phyloP scores from a whole-genome alignment of 176 grass and related monocot genomes.

The Musa schizocarpa region DNA sequence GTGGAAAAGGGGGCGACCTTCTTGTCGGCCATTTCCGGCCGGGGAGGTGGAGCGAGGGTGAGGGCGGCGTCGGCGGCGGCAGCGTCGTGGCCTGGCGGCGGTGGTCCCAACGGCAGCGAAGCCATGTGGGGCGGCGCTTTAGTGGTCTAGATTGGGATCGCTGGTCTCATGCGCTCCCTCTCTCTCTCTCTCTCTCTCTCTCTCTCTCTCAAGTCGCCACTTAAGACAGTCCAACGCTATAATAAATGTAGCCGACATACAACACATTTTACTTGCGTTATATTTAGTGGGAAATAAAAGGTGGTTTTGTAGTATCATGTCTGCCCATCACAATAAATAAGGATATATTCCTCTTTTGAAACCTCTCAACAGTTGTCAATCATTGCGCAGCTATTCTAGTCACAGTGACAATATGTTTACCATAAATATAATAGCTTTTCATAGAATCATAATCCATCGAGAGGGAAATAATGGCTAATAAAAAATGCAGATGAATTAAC shows the following conservation, averaged over 20 bases:
- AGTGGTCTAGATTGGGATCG: not conserved
- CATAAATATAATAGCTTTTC: no score
- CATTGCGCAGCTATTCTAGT: no score
- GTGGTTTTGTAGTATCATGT: no score
- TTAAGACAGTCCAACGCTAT: constrained; percentile 3
- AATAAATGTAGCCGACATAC: not conserved
- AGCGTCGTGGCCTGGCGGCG: not conserved
- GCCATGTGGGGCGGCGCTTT: constrained; percentile 6
- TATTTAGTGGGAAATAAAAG: no score
- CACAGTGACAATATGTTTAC: no score
- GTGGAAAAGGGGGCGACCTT: not conserved
- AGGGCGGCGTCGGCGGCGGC: not conserved
- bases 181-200: not conserved
- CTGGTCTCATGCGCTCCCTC: not conserved
- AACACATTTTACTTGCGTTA: no score
- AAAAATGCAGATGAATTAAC: no score
- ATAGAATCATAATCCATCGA: no score
- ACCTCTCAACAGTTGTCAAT: no score
- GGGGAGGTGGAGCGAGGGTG: not conserved
- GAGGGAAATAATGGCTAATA: no score
- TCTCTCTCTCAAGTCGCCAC: not conserved
- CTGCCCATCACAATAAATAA: no score
- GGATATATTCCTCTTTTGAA: no score
- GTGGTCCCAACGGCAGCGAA: constrained; percentile 3
- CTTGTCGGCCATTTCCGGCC: constrained; percentile 3